Conservation (phyloP, 1,139 yeast species). For the Yamadazyma atlantica region DNA sequence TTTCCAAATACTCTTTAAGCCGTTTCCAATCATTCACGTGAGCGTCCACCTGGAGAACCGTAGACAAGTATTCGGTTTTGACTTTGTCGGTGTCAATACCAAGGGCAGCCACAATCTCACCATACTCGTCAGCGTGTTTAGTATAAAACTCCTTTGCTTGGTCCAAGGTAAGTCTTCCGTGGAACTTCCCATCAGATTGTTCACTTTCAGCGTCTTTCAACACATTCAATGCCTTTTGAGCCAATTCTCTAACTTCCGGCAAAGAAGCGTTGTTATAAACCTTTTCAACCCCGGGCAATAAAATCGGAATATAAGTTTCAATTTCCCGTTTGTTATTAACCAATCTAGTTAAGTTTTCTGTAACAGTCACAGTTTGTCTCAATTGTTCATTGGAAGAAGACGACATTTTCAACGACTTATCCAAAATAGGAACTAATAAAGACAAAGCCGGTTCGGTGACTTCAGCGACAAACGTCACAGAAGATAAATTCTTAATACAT, state of each 20-base stretch:
- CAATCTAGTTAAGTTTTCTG: conserved; percentile 92
- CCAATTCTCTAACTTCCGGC: conserved; percentile 96
- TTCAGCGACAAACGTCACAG: conserved; percentile 97
- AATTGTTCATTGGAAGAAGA: conserved; percentile 93
- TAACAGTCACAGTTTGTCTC: conserved; percentile 94
- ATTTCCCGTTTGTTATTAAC: conserved; percentile 94
- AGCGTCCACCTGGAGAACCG: conserved; percentile 66
- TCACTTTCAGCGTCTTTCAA: conserved; percentile 78
- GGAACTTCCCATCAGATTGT: conserved; percentile 67
- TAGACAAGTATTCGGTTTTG: conserved; percentile 50
- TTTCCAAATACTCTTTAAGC: conserved; percentile 54
- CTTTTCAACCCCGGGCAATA: conserved; percentile 86
- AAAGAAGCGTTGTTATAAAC: conserved; percentile 88
- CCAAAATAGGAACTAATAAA: conserved; percentile 86
- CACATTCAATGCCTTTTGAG: conserved; percentile 79
- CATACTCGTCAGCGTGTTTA: conserved; percentile 29
- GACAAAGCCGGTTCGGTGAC: conserved; percentile 96
- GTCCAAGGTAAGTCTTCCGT: conserved; percentile 64
- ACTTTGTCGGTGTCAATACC: conserved; percentile 28
- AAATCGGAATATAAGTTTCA: conserved; percentile 79
- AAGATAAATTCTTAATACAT: conserved; percentile 84
- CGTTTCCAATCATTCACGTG: conserved; percentile 91
- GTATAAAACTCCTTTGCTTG: conserved; percentile 51
- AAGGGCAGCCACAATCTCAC: conserved; percentile 22
- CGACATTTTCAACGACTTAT: conserved; percentile 83